Evolutionary conservation across 495 filamentous ascomycete species (phyloP), one percentile per base, ranked within the genome.

Genomic region (Penicillium bialowiezense): DNA sequence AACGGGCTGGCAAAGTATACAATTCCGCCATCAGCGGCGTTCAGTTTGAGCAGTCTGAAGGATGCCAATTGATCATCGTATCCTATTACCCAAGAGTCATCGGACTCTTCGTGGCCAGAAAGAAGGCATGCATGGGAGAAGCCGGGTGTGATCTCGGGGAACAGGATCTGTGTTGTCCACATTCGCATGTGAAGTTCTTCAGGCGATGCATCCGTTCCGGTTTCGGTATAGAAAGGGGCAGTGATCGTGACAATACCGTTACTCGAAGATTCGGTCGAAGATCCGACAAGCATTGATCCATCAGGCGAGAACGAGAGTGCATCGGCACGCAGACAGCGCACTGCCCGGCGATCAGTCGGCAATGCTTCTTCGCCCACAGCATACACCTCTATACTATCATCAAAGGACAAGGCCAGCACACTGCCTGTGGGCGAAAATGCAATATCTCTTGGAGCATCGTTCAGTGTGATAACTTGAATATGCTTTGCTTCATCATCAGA

Each of bases 101-200:
- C 89, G 31, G 82, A 81, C 44, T 87, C 80, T n/a, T 79, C 77
- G 26, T 83, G 79, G 51, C 80, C 74, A 29, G 88, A 82, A 2
- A 95, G 69, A 15, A 92, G 58, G 2, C 85, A 84, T 32, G 87
- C 89, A 67, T 91, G 85, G 45, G 85, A 89, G 50, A 85, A 90
- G 31, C 86, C 84, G 32, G 79, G 76, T 44, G 83, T 89, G 15
- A 79, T 83, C 46, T 91, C 87, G 1, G 89, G 89, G 41, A 95
- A 95, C 1, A 95, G 70, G 21, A 95, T 91, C 33, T 91, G 90
- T 1, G 89, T 91, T 35, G 89, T 95, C 89, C 89, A 95, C 59
- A 92, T 75, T 6, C 83, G 84, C 58, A 85, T 87, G 32, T 92
- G 77, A 44, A 83, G 75, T 50, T 89, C 85, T 37, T 80, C 74